Percentiles rank a stretch among this genome's conserved stretches.
Conservation (phyloP, 257 asterid genomes). For the Scutellaria barbata region DNA sequence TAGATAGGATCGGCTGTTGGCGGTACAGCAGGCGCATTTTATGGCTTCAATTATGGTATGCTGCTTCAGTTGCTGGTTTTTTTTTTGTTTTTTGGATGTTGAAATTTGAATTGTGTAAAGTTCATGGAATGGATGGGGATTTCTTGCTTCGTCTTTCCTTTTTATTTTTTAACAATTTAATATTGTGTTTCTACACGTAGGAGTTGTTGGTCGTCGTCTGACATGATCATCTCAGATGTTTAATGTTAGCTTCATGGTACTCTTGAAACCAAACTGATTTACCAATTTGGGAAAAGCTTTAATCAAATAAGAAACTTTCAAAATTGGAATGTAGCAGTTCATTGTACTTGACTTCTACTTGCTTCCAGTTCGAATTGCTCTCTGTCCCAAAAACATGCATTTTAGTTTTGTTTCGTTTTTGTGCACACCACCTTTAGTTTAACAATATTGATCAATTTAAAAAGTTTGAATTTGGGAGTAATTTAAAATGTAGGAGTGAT, state of each 20-base stretch:
- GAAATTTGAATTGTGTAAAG: conserved; percentile 6
- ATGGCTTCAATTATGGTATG: conserved; percentile 79
- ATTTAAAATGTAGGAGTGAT: conserved; percentile 7
- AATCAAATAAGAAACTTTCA: background rate
- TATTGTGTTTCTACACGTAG: background rate
- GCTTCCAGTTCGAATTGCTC: background rate
- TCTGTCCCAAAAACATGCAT: background rate
- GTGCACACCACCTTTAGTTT: background rate
- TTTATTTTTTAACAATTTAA: background rate
- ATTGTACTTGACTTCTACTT: background rate
- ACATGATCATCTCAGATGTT: background rate
- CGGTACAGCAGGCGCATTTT: conserved; percentile 78
- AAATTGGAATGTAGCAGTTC: background rate
- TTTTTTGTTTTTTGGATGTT: background rate
- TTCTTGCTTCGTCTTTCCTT: background rate
- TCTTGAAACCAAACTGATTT: background rate
- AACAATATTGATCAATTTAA: conserved; percentile 6
- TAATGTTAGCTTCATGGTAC: conserved; percentile 3
- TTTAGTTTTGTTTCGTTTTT: background rate
- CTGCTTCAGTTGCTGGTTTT: conserved; percentile 1
- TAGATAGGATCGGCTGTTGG: conserved; percentile 97
- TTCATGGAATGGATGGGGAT: background rate
- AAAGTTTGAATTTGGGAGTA: background rate
- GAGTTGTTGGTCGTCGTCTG: background rate
- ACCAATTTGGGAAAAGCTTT: background rate